Conservation (phyloP, 1,284 basidiomycete species). For the Somion occarium region DNA sequence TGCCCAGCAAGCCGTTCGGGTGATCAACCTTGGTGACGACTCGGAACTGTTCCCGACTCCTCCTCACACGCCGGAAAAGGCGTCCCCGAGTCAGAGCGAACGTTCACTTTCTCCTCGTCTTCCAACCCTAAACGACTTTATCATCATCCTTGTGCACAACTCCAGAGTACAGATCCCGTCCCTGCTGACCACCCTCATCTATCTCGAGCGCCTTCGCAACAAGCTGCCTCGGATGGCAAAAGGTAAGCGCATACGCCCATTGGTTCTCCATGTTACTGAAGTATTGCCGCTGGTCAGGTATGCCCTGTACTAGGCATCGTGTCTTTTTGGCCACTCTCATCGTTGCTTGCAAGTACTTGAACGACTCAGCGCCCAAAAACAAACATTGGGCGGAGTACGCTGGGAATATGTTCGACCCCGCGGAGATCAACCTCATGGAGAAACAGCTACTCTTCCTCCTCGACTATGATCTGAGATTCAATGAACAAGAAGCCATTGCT, state of each 20-base stretch:
- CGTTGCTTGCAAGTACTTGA: slow-evolving; percentile 95
- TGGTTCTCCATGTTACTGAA: slow-evolving; percentile 7
- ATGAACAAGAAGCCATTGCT: slow-evolving; percentile 68
- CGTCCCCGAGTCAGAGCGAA: slow-evolving; percentile 32
- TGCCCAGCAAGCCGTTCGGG: slow-evolving; percentile 59
- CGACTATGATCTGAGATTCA: slow-evolving; percentile 86
- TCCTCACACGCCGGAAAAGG: slow-evolving; percentile 49
- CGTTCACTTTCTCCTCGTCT: slow-evolving; percentile 33
- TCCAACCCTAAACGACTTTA: slow-evolving; percentile 86
- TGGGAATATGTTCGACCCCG: slow-evolving; percentile 60
- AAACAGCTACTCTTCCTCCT: slow-evolving; percentile 87
- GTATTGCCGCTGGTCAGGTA: slow-evolving; percentile 41
- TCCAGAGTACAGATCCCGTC: slow-evolving; percentile 93
- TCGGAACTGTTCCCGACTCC: slow-evolving; percentile 40
- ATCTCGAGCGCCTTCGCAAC: slow-evolving; percentile 82
- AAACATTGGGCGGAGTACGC: slow-evolving; percentile 88
- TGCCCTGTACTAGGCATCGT: slow-evolving; percentile 90
- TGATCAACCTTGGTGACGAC: slow-evolving; percentile 58
- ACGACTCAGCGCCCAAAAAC: slow-evolving; percentile 95
- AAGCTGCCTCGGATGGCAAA: slow-evolving; percentile 84
- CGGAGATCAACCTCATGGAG: slow-evolving; percentile 96
- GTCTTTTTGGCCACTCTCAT: slow-evolving; percentile 96
- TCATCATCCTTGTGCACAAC: slow-evolving; percentile 77
- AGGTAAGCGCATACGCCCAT: slow-evolving; percentile 43
- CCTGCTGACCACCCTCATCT: slow-evolving; percentile 88